These are phyloP conservation scores for Dendrobium huoshanense DNA, from an alignment of 106 monocot species.

Conservation along the genomic window DNA sequence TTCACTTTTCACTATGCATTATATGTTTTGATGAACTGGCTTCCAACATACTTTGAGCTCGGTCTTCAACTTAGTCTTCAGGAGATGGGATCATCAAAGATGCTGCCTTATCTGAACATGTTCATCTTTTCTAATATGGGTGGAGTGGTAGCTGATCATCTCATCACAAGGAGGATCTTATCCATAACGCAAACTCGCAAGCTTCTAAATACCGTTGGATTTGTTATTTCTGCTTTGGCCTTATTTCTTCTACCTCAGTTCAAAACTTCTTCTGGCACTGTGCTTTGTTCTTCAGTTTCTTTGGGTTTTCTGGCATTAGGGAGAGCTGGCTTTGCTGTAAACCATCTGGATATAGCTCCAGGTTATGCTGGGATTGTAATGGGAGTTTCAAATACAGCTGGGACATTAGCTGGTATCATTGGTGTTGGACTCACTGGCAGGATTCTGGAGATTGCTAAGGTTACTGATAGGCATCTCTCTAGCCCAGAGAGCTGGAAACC, in stretches of 20 bases:
- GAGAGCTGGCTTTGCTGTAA: slow-evolving; percentile 92
- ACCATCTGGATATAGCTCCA: slow-evolving; percentile 96
- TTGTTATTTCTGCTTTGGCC: slow-evolving; percentile 54
- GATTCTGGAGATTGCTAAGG: slow-evolving; percentile 67
- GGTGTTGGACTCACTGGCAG: slow-evolving; percentile 90
- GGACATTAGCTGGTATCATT: slow-evolving; percentile 90
- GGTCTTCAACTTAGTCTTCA: slow-evolving; percentile 83
- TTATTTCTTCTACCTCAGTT: slow-evolving; percentile 64
- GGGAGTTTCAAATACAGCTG: slow-evolving; percentile 95
- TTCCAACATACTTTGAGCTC: slow-evolving; percentile 85
- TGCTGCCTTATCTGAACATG: slow-evolving; percentile 94
- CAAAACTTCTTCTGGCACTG: slow-evolving; percentile 46
- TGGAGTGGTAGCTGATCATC: slow-evolving; percentile 67
- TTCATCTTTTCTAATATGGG: slow-evolving; percentile 90
- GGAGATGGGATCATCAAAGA: slow-evolving; percentile 92
- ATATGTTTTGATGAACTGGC: slow-evolving; percentile 96
- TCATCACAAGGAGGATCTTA: slow-evolving; percentile 61
- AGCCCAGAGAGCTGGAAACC: slow-evolving; percentile 67
- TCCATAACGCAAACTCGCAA: slow-evolving; percentile 68
- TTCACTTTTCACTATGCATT: slow-evolving; percentile 95
- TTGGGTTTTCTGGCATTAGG: slow-evolving; percentile 93
- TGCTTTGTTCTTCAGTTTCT: slow-evolving; percentile 67
- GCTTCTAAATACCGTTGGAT: slow-evolving; percentile 71
- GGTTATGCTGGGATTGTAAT: slow-evolving; percentile 92
- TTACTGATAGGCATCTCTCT: slow-evolving; percentile 46